Evolutionary conservation across 2,329 filamentous ascomycete genomes (phyloP).

Genomic region (Colletotrichum chlorophyti): DNA sequence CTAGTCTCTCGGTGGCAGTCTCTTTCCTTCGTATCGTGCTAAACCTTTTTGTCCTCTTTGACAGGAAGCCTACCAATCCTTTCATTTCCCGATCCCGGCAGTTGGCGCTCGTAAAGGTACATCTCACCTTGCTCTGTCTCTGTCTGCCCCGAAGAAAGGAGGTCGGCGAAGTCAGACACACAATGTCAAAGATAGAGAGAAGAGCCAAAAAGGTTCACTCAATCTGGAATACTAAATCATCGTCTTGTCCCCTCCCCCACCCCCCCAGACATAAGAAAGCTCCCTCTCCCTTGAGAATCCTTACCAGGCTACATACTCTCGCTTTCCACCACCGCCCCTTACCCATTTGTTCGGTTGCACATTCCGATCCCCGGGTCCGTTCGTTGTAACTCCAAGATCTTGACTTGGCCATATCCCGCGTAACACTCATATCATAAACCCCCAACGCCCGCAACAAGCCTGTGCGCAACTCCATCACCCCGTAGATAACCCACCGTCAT

Average conservation of each 20-base stretch:
- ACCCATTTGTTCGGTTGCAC: slow-evolving; percentile 9
- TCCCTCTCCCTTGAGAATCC: slow-evolving; percentile 14
- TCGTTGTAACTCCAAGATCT: slow-evolving; percentile 1
- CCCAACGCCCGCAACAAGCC: neutral
- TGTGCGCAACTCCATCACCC: neutral
- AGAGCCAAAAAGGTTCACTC: neutral
- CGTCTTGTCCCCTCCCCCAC: neutral
- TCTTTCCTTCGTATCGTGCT: slow-evolving; percentile 15
- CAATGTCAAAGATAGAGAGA: no score
- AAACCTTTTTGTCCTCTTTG: slow-evolving; percentile 19
- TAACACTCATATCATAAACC: neutral
- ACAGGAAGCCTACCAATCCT: slow-evolving; percentile 11
- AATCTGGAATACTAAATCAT: neutral
- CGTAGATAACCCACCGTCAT: slow-evolving; percentile 10
- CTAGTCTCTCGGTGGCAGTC: neutral
- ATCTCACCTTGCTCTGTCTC: slow-evolving; percentile 11
- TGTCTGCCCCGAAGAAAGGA: neutral
- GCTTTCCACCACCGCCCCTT: slow-evolving; percentile 1
- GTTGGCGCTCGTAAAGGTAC: slow-evolving; percentile 17
- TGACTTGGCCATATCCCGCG: neutral
- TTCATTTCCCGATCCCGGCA: slow-evolving; percentile 28
- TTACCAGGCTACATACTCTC: slow-evolving; percentile 7
- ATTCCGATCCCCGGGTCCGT: neutral
- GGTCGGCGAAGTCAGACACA: neutral
- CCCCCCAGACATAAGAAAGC: slow-evolving; percentile 24